These are phyloP conservation scores for Emmonsia crescens DNA, from an alignment of 2,329 filamentous ascomycete genomes.

Conservation along the genomic window DNA sequence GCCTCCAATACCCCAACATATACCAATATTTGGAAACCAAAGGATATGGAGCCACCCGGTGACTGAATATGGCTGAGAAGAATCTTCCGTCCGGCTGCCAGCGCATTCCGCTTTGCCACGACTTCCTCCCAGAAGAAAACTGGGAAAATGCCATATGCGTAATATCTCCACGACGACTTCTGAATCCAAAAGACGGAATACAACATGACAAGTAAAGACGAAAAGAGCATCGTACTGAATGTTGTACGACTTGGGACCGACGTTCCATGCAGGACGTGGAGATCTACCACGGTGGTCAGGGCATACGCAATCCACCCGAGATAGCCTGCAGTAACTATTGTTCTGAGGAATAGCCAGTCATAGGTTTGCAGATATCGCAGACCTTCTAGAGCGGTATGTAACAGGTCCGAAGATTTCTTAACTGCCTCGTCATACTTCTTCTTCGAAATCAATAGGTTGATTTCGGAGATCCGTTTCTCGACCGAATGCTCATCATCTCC, in stretches of 20 bases:
- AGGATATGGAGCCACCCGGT: constrained; percentile 44
- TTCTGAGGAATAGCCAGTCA: constrained; percentile 90
- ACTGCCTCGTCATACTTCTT: constrained; percentile 68
- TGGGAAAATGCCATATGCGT: constrained; percentile 83
- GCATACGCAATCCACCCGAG: constrained; percentile 93
- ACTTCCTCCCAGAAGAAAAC: constrained; percentile 96
- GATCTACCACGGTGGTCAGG: constrained; percentile 74
- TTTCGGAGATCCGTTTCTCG: constrained; percentile 55
- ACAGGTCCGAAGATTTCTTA: constrained; percentile 61
- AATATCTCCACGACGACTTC: constrained; percentile 72
- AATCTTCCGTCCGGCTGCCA: constrained; percentile 54
- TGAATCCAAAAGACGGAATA: constrained; percentile 74
- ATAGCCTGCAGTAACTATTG: constrained; percentile 81
- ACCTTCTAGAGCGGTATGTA: constrained; percentile 67
- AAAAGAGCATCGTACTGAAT: constrained; percentile 55
- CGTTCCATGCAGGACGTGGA: constrained; percentile 69
- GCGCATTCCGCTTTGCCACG: constrained; percentile 61
- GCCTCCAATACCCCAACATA: constrained; percentile 71
- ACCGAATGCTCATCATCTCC: constrained; percentile 49
- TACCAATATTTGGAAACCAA: constrained; percentile 52
- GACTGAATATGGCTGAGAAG: constrained; percentile 61
- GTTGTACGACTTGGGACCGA: constrained; percentile 53
- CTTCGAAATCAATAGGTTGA: constrained; percentile 55
- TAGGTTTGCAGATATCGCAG: constrained; percentile 94
- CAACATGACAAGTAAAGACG: constrained; percentile 60